A percentile compares a stretch with the other conserved stretches of the same genome.
These are phyloP conservation scores for Benincasa hispida DNA, from an alignment of 306 rosid genomes.

Conservation along the genomic window DNA sequence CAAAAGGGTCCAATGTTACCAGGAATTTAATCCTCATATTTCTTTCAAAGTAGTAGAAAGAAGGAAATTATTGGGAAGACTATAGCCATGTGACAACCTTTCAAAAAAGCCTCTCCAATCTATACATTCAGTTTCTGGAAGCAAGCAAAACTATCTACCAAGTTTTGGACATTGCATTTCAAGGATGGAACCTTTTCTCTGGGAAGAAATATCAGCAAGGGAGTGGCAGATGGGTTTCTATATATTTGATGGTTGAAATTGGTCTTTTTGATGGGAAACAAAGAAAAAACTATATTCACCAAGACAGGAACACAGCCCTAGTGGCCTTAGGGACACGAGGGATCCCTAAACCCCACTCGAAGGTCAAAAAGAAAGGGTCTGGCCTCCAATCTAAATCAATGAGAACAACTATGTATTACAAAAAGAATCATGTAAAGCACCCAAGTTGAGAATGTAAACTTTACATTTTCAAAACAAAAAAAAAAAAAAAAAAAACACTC, in stretches of 20 bases:
- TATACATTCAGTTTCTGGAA: neutral
- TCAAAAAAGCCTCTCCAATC: neutral
- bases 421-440: no score
- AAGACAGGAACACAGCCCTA: no score
- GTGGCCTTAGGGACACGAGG: no score
- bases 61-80: neutral
- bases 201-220: neutral
- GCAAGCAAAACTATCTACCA: neutral
- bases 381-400: no score
- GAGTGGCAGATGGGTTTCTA: neutral
- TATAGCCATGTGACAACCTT: neutral
- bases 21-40: neutral
- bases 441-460: no score
- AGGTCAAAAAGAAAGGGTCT: no score
- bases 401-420: no score
- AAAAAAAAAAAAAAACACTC: no score
- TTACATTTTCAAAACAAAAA: no score
- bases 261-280: no score
- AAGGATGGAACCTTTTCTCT: neutral
- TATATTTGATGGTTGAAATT: neutral
- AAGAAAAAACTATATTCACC: no score
- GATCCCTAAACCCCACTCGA: no score
- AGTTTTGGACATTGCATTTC: neutral
- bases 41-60: neutral
- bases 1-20: neutral